These are phyloP conservation scores for Ophiostoma pallidulum DNA, from an alignment of 2,329 filamentous ascomycete genomes.

Conservation along the genomic window DNA sequence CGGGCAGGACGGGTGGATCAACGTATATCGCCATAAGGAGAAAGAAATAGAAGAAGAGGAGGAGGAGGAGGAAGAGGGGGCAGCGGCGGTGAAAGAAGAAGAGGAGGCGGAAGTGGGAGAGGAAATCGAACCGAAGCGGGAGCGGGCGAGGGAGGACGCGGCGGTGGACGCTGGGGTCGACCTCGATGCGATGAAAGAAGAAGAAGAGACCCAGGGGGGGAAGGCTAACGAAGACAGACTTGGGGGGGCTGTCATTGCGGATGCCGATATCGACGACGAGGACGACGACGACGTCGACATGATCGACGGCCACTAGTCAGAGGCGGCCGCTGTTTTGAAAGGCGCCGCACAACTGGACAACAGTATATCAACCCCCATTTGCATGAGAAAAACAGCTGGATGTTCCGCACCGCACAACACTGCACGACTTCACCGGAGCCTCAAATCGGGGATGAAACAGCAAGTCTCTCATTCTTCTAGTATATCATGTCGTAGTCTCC, in stretches of 20 bases:
- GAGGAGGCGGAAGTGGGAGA: background rate
- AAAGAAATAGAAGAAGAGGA: background rate
- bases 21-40: slow-evolving; percentile 34
- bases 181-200: background rate
- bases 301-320: background rate
- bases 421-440: too few species aligned
- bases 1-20: slow-evolving; percentile 45
- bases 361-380: too few species aligned
- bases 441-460: too few species aligned
- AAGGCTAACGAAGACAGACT: background rate
- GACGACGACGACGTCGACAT: background rate
- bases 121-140: background rate
- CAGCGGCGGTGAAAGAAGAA: background rate
- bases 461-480: too few species aligned
- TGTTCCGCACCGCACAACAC: background rate
- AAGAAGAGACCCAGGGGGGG: background rate
- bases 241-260: too few species aligned
- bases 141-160: background rate
- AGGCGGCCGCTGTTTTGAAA: too few species aligned
- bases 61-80: background rate
- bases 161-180: background rate
- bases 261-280: background rate
- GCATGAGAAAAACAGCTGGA: background rate
- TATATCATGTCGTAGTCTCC: too few species aligned
- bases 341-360: too few species aligned